Evolutionary conservation across 768 basidiomycete genomes (phyloP).

Genomic region (Symmetrospora coprosmae): DNA sequence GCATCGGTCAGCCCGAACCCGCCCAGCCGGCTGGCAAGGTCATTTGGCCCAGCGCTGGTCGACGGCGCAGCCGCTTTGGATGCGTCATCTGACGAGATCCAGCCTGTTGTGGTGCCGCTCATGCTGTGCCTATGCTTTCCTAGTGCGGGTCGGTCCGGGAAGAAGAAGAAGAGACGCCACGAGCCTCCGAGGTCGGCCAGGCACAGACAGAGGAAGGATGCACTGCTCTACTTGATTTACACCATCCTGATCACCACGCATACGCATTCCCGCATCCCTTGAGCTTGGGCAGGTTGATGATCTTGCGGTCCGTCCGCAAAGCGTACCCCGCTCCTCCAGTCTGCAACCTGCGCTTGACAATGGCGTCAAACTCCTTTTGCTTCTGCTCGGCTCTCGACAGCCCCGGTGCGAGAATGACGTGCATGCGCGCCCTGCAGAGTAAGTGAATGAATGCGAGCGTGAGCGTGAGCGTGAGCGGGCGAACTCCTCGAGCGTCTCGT

Average conservation of each 20-base stretch:
- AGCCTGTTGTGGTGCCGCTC: not conserved
- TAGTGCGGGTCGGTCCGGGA: not conserved
- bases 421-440: constrained; percentile 24
- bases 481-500: not conserved
- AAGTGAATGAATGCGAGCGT: not conserved
- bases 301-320: not conserved
- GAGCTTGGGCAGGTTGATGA: constrained; percentile 6
- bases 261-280: not conserved
- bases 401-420: constrained; percentile 32
- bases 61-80: not conserved
- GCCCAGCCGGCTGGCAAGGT: constrained; percentile 7
- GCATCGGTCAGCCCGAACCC: constrained; percentile 5
- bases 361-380: constrained; percentile 50
- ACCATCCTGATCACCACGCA: not conserved
- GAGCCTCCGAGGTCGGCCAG: not conserved
- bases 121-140: not conserved
- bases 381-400: constrained; percentile 46
- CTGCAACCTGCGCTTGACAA: constrained; percentile 42
- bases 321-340: constrained; percentile 21
- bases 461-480: too few relatives aligned
- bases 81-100: not conserved
- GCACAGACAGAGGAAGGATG: not conserved
- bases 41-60: not conserved
- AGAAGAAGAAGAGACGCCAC: not conserved
- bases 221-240: not conserved